Evolutionary conservation across 2,329 filamentous ascomycete species (phyloP).

Genomic region (Microascus cirrosus): DNA sequence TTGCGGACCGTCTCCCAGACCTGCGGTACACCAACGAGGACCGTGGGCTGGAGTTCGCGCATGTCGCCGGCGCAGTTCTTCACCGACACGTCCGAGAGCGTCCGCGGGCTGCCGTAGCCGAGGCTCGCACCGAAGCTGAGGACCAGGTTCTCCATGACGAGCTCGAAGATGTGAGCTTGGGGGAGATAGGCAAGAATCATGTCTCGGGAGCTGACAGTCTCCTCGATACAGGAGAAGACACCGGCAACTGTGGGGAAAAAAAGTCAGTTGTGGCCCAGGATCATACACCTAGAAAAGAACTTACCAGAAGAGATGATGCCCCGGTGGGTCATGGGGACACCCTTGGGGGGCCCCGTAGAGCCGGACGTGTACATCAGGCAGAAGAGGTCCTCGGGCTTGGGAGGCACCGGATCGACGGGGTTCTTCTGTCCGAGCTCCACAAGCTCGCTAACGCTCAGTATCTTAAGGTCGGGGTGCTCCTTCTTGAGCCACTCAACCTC

Average conservation of each 20-base stretch:
- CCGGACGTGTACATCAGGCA: conserved; percentile 85
- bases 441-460: conserved; percentile 45
- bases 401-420: conserved; percentile 59
- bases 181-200: conserved; percentile 83
- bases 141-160: conserved; percentile 86
- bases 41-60: conserved; percentile 76
- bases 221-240: conserved; percentile 65
- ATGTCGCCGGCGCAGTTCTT: conserved; percentile 91
- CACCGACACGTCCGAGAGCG: conserved; percentile 75
- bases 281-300: background rate
- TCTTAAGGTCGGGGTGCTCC: conserved; percentile 39
- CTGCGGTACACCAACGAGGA: conserved; percentile 89
- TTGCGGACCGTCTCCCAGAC: conserved; percentile 98
- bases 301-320: conserved; percentile 61
- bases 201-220: conserved; percentile 67
- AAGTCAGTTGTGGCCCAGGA: conserved; percentile 6
- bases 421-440: conserved; percentile 52
- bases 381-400: conserved; percentile 65
- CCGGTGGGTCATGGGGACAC: conserved; percentile 71
- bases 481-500: conserved; percentile 45
- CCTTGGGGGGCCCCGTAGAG: conserved; percentile 81
- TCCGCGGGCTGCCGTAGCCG: conserved; percentile 86
- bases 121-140: conserved; percentile 84
- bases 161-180: conserved; percentile 91
- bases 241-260: conserved; percentile 52